Evolutionary conservation across 257 asterid genomes (phyloP), one percentile per base, ranked within the genome.

Genomic region (Eucommia ulmoides): DNA sequence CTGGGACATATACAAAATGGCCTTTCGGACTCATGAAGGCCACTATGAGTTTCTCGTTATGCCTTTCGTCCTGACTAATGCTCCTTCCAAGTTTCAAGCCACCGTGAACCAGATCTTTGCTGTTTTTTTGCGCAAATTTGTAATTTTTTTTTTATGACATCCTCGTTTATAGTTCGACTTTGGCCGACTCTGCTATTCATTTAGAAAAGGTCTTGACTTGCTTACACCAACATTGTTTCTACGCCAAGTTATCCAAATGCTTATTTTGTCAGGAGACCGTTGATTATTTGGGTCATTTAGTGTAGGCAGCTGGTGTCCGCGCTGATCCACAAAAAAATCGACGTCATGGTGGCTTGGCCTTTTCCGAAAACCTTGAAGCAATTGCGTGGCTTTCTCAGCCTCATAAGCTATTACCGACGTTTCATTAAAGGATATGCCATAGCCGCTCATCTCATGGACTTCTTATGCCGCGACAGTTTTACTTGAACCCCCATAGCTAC

Each of bases 41-140:
- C 54, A 48, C 12, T 56, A 15, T 22, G 49, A 56, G 15, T 56
- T 56, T 3, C n/a, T 46, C 0, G 58, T 35, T 12, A 53, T 53
- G 35, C 22, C 58, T 2, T 53, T 52, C 11, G 57, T 46, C 1
- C 24, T 52, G 1, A 8, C 47, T 1, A 52, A 52, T 21, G 49
- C 29, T 10, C 33, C 48, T 20, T 52, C 57, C 0, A 52, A 25
- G 2, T 52, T 52, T 16, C 20, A 33, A 9, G 20, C 56, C 1
- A 2, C 25, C n/a, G 42, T 41, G 59, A 54, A 54, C 5, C 5
- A 7, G 8, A 15, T 38, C 12, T 38, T 38, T 15, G 5, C 6
- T 3, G 6, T 3, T 8, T 0, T 10, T 38, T 19, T 38, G 3
- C 45, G 1, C 14, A 38, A 38, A 38, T 38, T 38, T 38, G 15